phyloP scores from a whole-genome alignment of 805 yeast species.

The Candida quercuum region DNA sequence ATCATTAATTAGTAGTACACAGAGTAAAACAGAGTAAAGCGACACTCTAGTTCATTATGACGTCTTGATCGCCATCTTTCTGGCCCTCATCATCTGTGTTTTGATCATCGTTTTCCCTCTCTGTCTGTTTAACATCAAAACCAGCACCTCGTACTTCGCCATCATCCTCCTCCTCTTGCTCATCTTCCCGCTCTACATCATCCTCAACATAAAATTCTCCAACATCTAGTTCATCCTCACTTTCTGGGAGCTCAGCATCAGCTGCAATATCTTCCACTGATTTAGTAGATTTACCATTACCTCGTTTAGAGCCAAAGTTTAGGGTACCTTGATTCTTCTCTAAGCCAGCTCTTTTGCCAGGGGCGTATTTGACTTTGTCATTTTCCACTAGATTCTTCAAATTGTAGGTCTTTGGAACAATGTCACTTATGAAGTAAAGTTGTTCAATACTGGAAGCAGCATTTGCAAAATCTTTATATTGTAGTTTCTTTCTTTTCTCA shows the following conservation, averaged over 20 bases:
- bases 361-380: slow-evolving; percentile 29
- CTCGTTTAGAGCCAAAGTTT: slow-evolving; percentile 20
- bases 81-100: slow-evolving; percentile 4
- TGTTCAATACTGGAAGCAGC: slow-evolving; percentile 58
- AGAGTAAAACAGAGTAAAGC: too few species aligned
- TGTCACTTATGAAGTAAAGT: slow-evolving; percentile 55
- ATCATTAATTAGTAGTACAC: too few species aligned
- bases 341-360: slow-evolving; percentile 14
- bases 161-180: slow-evolving; percentile 15
- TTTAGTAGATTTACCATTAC: slow-evolving; percentile 1
- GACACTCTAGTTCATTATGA: slow-evolving; percentile 16
- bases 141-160: slow-evolving; percentile 6
- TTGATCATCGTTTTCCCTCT: not conserved
- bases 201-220: slow-evolving; percentile 17
- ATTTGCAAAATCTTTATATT: slow-evolving; percentile 62
- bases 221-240: slow-evolving; percentile 17
- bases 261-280: slow-evolving; percentile 14
- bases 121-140: slow-evolving; percentile 5
- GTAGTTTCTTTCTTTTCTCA: slow-evolving; percentile 63
- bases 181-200: slow-evolving; percentile 22
- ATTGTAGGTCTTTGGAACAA: slow-evolving; percentile 60
- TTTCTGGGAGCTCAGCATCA: slow-evolving; percentile 18
- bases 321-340: slow-evolving; percentile 39
- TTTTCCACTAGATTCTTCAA: slow-evolving; percentile 42
- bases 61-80: slow-evolving; percentile 19